phyloP scores from a whole-genome alignment of 2,329 filamentous ascomycete genomes.

The Beauveria caledonica region DNA sequence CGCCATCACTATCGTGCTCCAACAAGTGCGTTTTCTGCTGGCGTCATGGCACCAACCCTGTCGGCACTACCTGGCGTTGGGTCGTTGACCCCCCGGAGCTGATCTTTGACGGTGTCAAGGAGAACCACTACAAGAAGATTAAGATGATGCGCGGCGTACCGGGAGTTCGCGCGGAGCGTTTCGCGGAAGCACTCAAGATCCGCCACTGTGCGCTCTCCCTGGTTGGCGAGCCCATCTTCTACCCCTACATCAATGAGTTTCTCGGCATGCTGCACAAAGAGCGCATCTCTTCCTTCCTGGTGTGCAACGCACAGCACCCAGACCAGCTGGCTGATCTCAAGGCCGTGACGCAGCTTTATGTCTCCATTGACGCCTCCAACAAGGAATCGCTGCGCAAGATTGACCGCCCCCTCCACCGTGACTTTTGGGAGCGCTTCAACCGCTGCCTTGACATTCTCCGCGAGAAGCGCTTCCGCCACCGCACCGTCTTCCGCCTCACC shows the following conservation, averaged over 20 bases:
- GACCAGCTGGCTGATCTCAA: constrained; percentile 76
- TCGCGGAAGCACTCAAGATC: constrained; percentile 86
- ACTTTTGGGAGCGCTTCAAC: constrained; percentile 96
- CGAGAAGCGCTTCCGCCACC: constrained; percentile 73
- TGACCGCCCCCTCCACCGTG: constrained; percentile 83
- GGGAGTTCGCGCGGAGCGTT: constrained; percentile 83
- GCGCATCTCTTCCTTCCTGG: constrained; percentile 86
- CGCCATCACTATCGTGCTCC: constrained; percentile 86
- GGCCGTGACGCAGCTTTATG: constrained; percentile 90
- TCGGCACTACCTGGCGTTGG: constrained; percentile 96
- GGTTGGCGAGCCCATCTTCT: constrained; percentile 97
- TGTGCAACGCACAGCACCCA: constrained; percentile 95
- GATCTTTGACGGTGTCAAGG: constrained; percentile 86
- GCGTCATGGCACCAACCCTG: constrained; percentile 95
- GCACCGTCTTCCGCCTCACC: constrained; percentile 90
- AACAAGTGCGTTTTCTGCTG: constrained; percentile 99
- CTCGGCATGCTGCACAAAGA: constrained; percentile 73
- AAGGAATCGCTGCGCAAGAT: constrained; percentile 80
- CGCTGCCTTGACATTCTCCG: constrained; percentile 83
- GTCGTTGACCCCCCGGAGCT: constrained; percentile 82
- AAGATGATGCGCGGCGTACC: constrained; percentile 94
- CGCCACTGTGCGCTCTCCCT: constrained; percentile 86
- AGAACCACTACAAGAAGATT: constrained; percentile 92
- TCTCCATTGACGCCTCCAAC: constrained; percentile 92
- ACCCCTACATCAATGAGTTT: constrained; percentile 94